phyloP scores from a whole-genome alignment of 23 red algal species.

The Chondrus crispus region DNA sequence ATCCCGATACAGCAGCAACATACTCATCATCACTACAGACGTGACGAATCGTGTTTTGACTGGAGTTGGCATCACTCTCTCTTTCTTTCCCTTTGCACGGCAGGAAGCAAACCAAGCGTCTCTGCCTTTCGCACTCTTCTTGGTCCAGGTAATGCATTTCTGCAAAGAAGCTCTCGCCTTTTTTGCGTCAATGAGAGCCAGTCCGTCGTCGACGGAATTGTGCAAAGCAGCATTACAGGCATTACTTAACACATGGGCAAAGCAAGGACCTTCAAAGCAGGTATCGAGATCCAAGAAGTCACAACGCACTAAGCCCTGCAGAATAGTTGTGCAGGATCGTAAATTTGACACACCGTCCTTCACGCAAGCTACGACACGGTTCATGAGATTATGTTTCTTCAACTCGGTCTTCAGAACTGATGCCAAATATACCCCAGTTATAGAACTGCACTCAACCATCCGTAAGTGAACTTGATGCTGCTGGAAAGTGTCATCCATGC shows the following conservation, averaged over 20 bases:
- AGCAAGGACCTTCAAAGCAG: background rate
- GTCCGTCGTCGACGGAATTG: background rate
- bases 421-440: background rate
- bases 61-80: background rate
- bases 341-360: background rate
- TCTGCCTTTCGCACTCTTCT: background rate
- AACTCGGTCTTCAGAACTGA: background rate
- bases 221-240: background rate
- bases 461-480: background rate
- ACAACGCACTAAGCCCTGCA: background rate
- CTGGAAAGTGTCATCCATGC: background rate
- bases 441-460: background rate
- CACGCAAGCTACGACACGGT: background rate
- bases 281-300: background rate
- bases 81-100: background rate
- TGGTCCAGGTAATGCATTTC: slow-evolving; percentile 7
- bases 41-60: background rate
- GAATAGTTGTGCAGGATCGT: background rate
- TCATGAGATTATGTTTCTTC: background rate
- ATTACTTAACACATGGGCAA: background rate
- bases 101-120: background rate
- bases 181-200: background rate
- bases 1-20: background rate
- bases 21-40: background rate
- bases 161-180: background rate